A percentile compares a stretch with the other conserved stretches of the same genome.
Conservation (phyloP, 805 yeast species). For the Cyberlindnera samutprakarnensis region DNA sequence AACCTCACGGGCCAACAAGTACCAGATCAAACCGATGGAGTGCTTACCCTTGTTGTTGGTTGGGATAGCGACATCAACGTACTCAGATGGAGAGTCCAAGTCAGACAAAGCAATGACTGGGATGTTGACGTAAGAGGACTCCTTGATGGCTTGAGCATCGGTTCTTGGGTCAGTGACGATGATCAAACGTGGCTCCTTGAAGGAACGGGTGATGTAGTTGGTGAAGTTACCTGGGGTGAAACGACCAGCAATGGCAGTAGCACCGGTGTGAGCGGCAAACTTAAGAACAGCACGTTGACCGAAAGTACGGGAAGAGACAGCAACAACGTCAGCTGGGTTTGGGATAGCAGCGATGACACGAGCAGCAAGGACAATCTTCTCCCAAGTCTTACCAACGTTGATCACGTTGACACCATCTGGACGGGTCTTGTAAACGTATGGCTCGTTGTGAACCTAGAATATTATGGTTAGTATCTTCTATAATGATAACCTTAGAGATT, state of each 20-base stretch:
- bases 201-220: constrained; percentile 99
- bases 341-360: constrained; percentile 99
- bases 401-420: constrained; percentile 99
- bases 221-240: constrained; percentile 99
- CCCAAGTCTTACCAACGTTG: constrained; percentile 99
- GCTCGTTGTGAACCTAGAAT: constrained; percentile 83
- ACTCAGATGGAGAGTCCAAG: constrained; percentile 98
- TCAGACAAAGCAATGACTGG: constrained; percentile 99
- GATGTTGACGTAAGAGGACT: constrained; percentile 99
- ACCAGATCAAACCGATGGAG: constrained; percentile 99
- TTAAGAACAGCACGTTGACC: constrained; percentile 99
- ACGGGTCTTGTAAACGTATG: constrained; percentile 96
- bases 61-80: constrained; percentile 99
- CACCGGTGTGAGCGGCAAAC: constrained; percentile 99
- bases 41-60: constrained; percentile 99
- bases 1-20: constrained; percentile 98
- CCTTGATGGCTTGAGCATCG: constrained; percentile 99
- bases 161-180: constrained; percentile 99
- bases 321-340: constrained; percentile 97
- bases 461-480: constrained; percentile 8
- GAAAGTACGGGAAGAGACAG: constrained; percentile 97
- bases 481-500: no score
- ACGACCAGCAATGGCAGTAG: constrained; percentile 99
- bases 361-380: constrained; percentile 98
- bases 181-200: constrained; percentile 99